phyloP scores from a whole-genome alignment of 2,329 filamentous ascomycete species.

The Alternaria arbusti region DNA sequence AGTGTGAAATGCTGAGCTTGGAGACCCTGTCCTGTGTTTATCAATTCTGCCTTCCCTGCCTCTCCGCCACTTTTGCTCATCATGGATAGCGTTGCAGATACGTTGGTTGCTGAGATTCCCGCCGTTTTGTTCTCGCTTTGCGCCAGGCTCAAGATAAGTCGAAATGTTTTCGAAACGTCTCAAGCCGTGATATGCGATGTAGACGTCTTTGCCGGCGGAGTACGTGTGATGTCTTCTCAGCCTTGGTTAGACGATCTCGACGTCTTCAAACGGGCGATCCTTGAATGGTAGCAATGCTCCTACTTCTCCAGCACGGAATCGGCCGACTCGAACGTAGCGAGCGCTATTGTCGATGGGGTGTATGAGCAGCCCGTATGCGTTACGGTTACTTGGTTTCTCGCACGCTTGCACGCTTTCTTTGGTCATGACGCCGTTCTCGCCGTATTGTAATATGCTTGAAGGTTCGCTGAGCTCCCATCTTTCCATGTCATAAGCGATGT shows the following conservation, averaged over 20 bases:
- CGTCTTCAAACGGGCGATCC: neutral
- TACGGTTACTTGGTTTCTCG: neutral
- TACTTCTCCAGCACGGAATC: rapidly evolving
- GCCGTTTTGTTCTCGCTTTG: too few relatives aligned
- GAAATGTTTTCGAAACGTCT: too few relatives aligned
- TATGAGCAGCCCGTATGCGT: neutral
- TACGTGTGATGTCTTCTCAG: too few relatives aligned
- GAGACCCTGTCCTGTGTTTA: rapidly evolving
- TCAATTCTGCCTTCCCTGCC: neutral
- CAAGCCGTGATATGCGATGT: too few relatives aligned
- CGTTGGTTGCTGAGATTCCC: neutral
- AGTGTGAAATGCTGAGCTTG: neutral
- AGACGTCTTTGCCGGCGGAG: too few relatives aligned
- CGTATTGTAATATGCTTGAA: too few relatives aligned
- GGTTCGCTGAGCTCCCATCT: too few relatives aligned
- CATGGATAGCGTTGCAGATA: rapidly evolving
- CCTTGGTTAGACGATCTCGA: neutral
- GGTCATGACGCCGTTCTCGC: too few relatives aligned
- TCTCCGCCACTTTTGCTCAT: rapidly evolving
- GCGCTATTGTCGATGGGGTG: neutral
- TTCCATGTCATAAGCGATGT: too few relatives aligned
- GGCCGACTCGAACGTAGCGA: neutral
- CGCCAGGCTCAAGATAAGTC: too few relatives aligned
- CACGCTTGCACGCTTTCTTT: neutral
- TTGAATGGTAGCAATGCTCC: neutral